Percentiles rank a stretch among this genome's conserved stretches.
Evolutionary conservation across 2,329 filamentous ascomycete genomes (phyloP).

Genomic region (Penicillium crustosum): DNA sequence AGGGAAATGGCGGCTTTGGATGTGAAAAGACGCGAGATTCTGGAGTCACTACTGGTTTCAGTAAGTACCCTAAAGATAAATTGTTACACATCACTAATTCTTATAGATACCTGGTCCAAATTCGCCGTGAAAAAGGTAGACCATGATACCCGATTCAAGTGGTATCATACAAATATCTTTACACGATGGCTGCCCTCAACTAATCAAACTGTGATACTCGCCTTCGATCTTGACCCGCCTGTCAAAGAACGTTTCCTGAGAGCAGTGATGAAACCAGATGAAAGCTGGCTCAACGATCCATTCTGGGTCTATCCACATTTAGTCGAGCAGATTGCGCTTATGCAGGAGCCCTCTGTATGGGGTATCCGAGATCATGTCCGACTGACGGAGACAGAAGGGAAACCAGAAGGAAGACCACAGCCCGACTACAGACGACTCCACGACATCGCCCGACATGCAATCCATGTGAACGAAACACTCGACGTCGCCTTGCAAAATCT

Average conservation of each 20-base stretch:
- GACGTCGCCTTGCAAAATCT: slow-evolving; percentile 28
- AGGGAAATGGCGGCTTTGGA: slow-evolving; percentile 5
- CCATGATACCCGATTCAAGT: not conserved
- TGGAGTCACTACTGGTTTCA: slow-evolving; percentile 1
- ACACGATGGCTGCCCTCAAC: slow-evolving; percentile 16
- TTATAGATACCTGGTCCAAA: slow-evolving; percentile 8
- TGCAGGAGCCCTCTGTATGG: slow-evolving; percentile 32
- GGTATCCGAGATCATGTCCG: slow-evolving; percentile 28
- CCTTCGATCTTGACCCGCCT: slow-evolving; percentile 10
- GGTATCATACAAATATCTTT: slow-evolving; percentile 7
- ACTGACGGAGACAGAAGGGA: slow-evolving; percentile 22
- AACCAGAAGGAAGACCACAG: slow-evolving; percentile 9
- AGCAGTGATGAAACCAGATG: not conserved
- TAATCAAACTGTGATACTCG: slow-evolving; percentile 19
- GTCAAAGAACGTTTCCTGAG: not conserved
- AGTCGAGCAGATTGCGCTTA: slow-evolving; percentile 19
- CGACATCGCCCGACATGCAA: slow-evolving; percentile 34
- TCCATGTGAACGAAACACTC: slow-evolving; percentile 34
- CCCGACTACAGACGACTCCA: slow-evolving; percentile 29
- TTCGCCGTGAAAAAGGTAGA: slow-evolving; percentile 7
- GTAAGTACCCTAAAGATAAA: not conserved
- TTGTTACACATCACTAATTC: not conserved
- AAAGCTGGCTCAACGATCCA: slow-evolving; percentile 14
- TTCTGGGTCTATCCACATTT: slow-evolving; percentile 20
- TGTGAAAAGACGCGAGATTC: slow-evolving; percentile 3